Base-by-base conservation (phyloP, 768 basidiomycete species). In the Pholiota microspora region DNA sequence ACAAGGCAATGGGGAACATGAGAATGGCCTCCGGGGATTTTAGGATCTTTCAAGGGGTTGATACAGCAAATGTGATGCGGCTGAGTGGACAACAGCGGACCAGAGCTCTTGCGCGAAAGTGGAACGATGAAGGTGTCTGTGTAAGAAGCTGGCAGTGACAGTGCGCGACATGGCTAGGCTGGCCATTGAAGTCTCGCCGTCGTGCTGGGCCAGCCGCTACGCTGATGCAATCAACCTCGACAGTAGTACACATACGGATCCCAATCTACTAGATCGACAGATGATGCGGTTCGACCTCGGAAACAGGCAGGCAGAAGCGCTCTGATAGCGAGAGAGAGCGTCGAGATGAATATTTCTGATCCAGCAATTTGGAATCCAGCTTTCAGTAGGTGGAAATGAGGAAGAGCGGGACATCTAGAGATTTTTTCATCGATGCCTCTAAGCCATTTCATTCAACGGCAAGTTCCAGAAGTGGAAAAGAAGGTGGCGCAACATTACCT, bases 241-340 rank as follows among this genome's bases (percentile, higher is more conserved):
- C 16, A 12, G 21, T 42, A 27, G 40, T 42, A 23, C n/a, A 42
- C 40, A 23, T 28, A 47, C 29, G 40, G 18, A 18, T 42, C 40
- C 40, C 40, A 21, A 23, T 7, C 18, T 21, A 21, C 40, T 23
- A 42, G 40, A 42, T 42, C 40, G 40, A 42, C 40, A 42, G 36
- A 27, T 38, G 36, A 12, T 24, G 54, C 51, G 36, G 49, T 50
- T 59, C 58, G 52, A 48, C 58, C 58, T 59, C 55, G 58, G 58
- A 53, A 45, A 27, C n/a, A 45, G 13, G 44, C 27, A 50, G 32
- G 36, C 15, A 34, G 54, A 48, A 53, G 54, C 24, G 29, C 40
- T 25, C 18, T 45, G 10, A 13, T 7, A 48, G 40, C 12, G 21
- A 34, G 0, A 28, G 13, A 36, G 48, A 42, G 40, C 40, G 16